Evolutionary conservation across 2,329 filamentous ascomycete genomes (phyloP), one percentile per base, ranked within the genome.

Genomic region (Penicillium occitanis): DNA sequence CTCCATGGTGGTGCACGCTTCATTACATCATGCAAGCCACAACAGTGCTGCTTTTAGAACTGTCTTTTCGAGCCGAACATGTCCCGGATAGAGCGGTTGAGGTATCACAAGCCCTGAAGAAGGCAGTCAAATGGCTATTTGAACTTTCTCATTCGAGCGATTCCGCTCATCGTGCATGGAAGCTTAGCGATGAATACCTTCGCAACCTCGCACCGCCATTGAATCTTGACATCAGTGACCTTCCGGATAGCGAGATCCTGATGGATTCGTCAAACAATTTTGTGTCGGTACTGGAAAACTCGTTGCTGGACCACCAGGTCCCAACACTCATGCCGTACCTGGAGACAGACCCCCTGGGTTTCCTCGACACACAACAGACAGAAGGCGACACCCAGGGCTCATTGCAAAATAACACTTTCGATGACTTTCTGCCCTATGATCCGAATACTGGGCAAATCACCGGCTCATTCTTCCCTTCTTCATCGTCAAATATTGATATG

Each of bases 21-120:
- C 80, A 82, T 67, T 79, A 78, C 62, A 71, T 82, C 6, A 80
- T 82, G 72, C 80, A 82, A 70, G 76, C 80, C 14, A 75, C 77
- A 0, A 78, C 77, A 2, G 73, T 82, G 1, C 73, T 82, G 22
- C 74, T 81, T n/a, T 72, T 81, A 14, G 80, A 82, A 63, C 73
- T 82, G 11, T 73, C 79, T 14, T 81, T 79, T 57, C 70, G 73
- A 33, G 74, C 74, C n/a, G 75, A 80, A 51, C 80, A 82, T 68
- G 78, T 79, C 60, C 79, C 80, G 0, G 76, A 80, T 59, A 79
- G 79, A 61, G 76, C 74, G 1, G 69, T 68, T 0, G 77, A 74
- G 68, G 72, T 78, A 8, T 74, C 73, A 0, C 77, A 76, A 57
- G 75, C 76, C 4, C 71, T 73, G 10, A 76, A 73, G 61, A 78